Evolutionary conservation across 805 yeast species (phyloP).

Genomic region (Blastobotrys mokoenaii): DNA sequence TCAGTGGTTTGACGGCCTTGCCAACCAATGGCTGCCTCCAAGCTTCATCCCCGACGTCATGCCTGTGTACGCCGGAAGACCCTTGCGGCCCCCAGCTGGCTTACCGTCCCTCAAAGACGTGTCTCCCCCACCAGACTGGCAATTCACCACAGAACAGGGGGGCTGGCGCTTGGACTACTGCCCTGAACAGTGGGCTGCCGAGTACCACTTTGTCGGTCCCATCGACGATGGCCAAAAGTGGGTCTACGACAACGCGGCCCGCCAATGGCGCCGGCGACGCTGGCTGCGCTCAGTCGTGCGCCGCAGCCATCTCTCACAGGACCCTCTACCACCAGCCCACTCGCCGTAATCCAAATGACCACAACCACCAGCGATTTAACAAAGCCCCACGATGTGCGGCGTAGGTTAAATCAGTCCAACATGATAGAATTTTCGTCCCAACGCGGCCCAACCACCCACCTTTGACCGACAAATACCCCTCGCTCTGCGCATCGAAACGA

Average conservation of each 20-base stretch:
- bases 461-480: too few species aligned
- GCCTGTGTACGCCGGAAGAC: background rate
- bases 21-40: constrained; percentile 23
- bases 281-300: constrained; percentile 15
- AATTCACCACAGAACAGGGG: constrained; percentile 21
- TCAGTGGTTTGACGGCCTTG: constrained; percentile 11
- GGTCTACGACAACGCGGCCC: constrained; percentile 60
- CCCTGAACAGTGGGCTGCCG: constrained; percentile 51
- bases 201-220: constrained; percentile 41
- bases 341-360: too few species aligned
- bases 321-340: too few species aligned
- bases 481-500: too few species aligned
- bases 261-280: constrained; percentile 20
- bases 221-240: constrained; percentile 73
- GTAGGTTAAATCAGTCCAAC: too few species aligned
- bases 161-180: constrained; percentile 64
- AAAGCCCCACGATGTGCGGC: too few species aligned
- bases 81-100: constrained; percentile 4
- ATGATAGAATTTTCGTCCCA: too few species aligned
- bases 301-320: too few species aligned
- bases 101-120: constrained; percentile 9
- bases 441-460: too few species aligned
- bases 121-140: constrained; percentile 20
- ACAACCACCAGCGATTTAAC: too few species aligned
- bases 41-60: constrained; percentile 6